Conservation (phyloP, 495 filamentous ascomycete genomes). For the Daldinia grandis region DNA sequence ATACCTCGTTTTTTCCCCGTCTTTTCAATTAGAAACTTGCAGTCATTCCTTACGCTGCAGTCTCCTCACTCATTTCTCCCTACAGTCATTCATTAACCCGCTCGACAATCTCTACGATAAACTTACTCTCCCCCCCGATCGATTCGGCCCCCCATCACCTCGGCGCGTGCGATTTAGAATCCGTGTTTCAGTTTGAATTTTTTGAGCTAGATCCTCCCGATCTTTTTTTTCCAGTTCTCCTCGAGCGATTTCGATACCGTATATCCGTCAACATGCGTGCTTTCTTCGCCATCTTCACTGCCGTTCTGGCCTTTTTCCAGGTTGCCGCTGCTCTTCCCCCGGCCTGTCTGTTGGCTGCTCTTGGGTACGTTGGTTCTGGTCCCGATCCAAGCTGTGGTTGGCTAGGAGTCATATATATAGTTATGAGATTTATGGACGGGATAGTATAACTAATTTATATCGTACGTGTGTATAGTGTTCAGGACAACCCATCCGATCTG, state of each 20-base stretch:
- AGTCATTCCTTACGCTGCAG: slow-evolving; percentile 47
- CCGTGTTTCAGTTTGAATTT: slow-evolving; percentile 25
- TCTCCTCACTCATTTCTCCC: slow-evolving; percentile 29
- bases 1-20: slow-evolving; percentile 6
- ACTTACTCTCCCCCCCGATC: slow-evolving; percentile 14
- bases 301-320: slow-evolving; percentile 44
- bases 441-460: background rate
- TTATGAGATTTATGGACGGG: background rate
- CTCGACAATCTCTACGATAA: slow-evolving; percentile 20
- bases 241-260: slow-evolving; percentile 30
- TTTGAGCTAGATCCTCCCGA: slow-evolving; percentile 19
- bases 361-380: slow-evolving; percentile 41
- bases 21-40: slow-evolving; percentile 23
- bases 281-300: slow-evolving; percentile 42
- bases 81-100: slow-evolving; percentile 15
- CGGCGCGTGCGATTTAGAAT: slow-evolving; percentile 34
- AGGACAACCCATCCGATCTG: slow-evolving; percentile 47
- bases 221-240: slow-evolving; percentile 15
- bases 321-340: slow-evolving; percentile 45
- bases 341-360: slow-evolving; percentile 48
- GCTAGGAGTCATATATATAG: background rate
- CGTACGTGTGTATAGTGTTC: slow-evolving; percentile 32
- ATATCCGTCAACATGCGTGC: slow-evolving; percentile 45
- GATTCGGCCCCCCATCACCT: slow-evolving; percentile 19
- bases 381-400: background rate